Evolutionary conservation across 2,329 filamentous ascomycete species (phyloP), one percentile per base, ranked within the genome.

Genomic region (Phaeosphaeria sp.): DNA sequence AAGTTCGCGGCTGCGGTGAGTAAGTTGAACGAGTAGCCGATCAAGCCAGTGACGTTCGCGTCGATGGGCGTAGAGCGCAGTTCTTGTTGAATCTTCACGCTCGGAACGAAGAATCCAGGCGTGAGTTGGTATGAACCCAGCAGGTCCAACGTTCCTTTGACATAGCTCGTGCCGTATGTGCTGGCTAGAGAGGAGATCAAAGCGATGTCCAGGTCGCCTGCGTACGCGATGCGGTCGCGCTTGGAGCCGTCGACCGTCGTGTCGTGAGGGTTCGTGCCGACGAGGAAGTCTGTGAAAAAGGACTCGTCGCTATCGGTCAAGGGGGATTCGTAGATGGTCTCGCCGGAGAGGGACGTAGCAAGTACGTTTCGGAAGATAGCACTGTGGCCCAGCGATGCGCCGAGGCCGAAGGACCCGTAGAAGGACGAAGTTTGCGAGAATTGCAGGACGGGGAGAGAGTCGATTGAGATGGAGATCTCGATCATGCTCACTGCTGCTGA

Each of bases 241-340:
- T 74, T 67, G 1, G 77, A 77, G 24, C 75, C 77, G 57, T 78
- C 77, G 2, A 78, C 76, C 15, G 71, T 68, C 24, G 66, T 71
- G 11, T 67, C 60, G 2, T 60, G 46, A 2, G 74, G 74, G 53
- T 78, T 79, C 11, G 68, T 64, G 6, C 75, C 76, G 46, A 77
- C 67, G 6, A 77, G 61, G 49, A 78, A 79, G 54, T 78, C 73
- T 5, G 62, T 6, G 20, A 78, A 57, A 44, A 71, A 71, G 3
- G 57, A 53, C 2, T 49, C 53, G n/a, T n/a, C n/a, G n/a, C n/a
- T n/a, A n/a, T 77, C 63, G 0, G 61, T 77, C 22, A 77, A 58
- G 17, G 53, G 11, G 4, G 42, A 13, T n/a, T 13, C 5, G 25
- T 30, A 30, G 11, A 30, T 30, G 11, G 25, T 5, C 11, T 30